These are phyloP conservation scores for Tulasnella sp. DNA, from an alignment of 768 basidiomycete species.

Conservation along the genomic window DNA sequence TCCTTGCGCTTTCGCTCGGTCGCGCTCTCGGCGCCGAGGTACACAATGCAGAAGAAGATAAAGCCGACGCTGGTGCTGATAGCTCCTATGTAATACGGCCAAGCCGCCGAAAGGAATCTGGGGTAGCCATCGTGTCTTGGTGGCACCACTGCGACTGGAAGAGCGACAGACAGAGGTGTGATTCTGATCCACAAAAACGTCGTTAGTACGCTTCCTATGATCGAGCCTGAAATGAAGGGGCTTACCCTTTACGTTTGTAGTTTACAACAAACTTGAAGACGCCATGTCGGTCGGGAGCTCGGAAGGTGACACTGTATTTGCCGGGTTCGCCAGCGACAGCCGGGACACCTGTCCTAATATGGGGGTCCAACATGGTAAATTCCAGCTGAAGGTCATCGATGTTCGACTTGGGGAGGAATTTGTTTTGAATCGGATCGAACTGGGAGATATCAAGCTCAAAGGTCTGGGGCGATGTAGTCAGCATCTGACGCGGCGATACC, in stretches of 20 bases:
- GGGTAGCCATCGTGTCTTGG: slow-evolving; percentile 92
- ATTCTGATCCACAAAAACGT: slow-evolving; percentile 37
- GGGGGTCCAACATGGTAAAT: slow-evolving; percentile 98
- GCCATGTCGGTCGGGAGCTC: slow-evolving; percentile 88
- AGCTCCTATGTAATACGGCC: slow-evolving; percentile 90
- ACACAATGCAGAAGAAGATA: slow-evolving; percentile 73
- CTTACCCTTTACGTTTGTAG: slow-evolving; percentile 80
- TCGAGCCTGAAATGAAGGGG: neutral
- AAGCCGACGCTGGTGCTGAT: slow-evolving; percentile 81
- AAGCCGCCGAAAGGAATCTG: slow-evolving; percentile 88
- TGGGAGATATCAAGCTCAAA: slow-evolving; percentile 64
- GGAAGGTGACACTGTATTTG: slow-evolving; percentile 73
- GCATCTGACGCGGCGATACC: neutral
- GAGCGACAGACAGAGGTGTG: slow-evolving; percentile 60
- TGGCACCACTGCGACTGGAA: slow-evolving; percentile 79
- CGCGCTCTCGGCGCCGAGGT: slow-evolving; percentile 61
- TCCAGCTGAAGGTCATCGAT: slow-evolving; percentile 80
- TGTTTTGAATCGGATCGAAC: slow-evolving; percentile 41
- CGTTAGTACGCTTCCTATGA: neutral
- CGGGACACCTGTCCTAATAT: slow-evolving; percentile 68
- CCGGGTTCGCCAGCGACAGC: slow-evolving; percentile 47
- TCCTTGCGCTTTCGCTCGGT: slow-evolving; percentile 38
- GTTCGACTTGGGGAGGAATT: slow-evolving; percentile 64
- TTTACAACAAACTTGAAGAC: slow-evolving; percentile 96
- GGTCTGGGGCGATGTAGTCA: slow-evolving; percentile 34